Evolutionary conservation across 345 rosid species (phyloP).

Genomic region (Carallia pectinifolia): DNA sequence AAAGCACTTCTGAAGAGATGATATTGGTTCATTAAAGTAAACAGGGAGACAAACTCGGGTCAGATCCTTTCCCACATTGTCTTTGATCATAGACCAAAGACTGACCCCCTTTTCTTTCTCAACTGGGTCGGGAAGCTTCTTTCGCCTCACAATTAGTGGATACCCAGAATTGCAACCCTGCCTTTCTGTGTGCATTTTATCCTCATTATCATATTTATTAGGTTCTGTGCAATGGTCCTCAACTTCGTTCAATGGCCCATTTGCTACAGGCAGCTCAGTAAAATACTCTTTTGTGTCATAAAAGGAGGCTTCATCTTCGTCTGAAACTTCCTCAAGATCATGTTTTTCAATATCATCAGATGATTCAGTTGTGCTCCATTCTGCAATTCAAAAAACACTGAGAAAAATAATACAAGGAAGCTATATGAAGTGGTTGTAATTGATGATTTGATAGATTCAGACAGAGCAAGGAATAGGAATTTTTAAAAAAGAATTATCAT

Average conservation of each 20-base stretch:
- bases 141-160: slow-evolving; percentile 58
- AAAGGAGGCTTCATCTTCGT: slow-evolving; percentile 75
- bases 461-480: neutral
- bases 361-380: slow-evolving; percentile 94
- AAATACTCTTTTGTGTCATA: slow-evolving; percentile 74
- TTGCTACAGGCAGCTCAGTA: slow-evolving; percentile 38
- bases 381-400: slow-evolving; percentile 48
- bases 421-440: neutral
- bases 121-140: slow-evolving; percentile 84
- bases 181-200: slow-evolving; percentile 39
- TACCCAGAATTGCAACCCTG: slow-evolving; percentile 30
- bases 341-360: slow-evolving; percentile 93
- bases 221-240: slow-evolving; percentile 21
- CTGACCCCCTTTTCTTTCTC: slow-evolving; percentile 97
- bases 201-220: slow-evolving; percentile 28
- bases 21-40: slow-evolving; percentile 93
- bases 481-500: no score
- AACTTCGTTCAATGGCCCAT: slow-evolving; percentile 39
- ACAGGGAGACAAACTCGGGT: slow-evolving; percentile 97
- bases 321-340: slow-evolving; percentile 83
- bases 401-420: slow-evolving; percentile 12
- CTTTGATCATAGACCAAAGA: slow-evolving; percentile 99
- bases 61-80: slow-evolving; percentile 97
- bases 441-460: neutral
- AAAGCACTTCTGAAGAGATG: slow-evolving; percentile 95